Percentiles rank a stretch among this genome's conserved stretches.
Evolutionary conservation across 1,139 yeast genomes (phyloP).

Genomic region (Taphrina sp.): DNA sequence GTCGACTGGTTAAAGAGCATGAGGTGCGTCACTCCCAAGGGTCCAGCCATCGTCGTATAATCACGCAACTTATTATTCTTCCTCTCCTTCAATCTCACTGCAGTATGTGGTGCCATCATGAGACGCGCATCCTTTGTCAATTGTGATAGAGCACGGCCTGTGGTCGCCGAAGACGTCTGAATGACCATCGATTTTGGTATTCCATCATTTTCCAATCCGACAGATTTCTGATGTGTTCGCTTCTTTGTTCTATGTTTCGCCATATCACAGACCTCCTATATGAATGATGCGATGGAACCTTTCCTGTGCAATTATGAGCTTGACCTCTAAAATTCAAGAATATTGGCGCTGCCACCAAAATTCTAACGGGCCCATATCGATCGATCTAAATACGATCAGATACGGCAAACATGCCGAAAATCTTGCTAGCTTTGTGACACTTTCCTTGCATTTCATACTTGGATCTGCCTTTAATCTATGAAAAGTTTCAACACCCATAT

Average conservation of each 20-base stretch:
- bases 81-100: conserved; percentile 79
- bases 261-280: no score
- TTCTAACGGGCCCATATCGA: no score
- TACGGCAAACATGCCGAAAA: no score
- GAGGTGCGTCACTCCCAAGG: conserved; percentile 85
- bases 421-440: no score
- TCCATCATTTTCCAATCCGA: conserved; percentile 62
- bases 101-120: conserved; percentile 96
- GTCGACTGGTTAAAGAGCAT: conserved; percentile 80
- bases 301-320: no score
- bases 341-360: no score
- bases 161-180: conserved; percentile 74
- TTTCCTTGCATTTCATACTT: no score
- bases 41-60: conserved; percentile 95
- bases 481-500: no score
- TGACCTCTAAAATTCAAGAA: no score
- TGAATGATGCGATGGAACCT: no score
- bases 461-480: no score
- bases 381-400: no score
- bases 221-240: conserved; percentile 69
- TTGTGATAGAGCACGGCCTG: conserved; percentile 77
- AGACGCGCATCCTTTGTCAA: conserved; percentile 82
- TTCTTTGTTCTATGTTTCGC: conserved; percentile 51
- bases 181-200: conserved; percentile 82
- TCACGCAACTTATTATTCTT: conserved; percentile 84